Base-by-base conservation (phyloP, 805 yeast species). In the Kurtzmaniella cleridarum region DNA sequence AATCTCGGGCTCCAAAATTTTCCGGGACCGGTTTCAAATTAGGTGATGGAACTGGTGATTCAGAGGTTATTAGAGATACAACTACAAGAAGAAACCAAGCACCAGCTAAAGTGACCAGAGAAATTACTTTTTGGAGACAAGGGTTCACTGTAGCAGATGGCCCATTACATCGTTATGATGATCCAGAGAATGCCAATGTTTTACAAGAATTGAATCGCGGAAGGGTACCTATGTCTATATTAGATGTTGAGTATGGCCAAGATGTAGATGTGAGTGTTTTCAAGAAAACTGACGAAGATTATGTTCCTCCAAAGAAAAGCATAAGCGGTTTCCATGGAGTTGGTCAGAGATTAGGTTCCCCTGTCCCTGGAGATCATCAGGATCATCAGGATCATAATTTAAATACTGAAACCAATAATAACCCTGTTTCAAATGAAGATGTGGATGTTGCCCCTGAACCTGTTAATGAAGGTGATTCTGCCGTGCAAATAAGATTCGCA, bases 101-200 rank as follows among this genome's bases (percentile, higher is more conserved):
- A 34, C 69, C 69, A 5, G 41, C 46, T 30, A 80, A 78, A 42
- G 96, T 83, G 4, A 72, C 75, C 13, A 75, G 98, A 54, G 84
- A 84, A 32, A 83, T 93, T 45, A 87, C 95, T 0, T 91, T 93
- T 59, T 93, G 98, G 98, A 83, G 80, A 49, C 91, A 93, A 53
- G 98, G 98, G 1, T 93, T 93, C 63, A 87, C 88, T 45, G 89
- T 93, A 18, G 98, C 93, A 26, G 96, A 90, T 35, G 98, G 98
- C 2, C 77, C 78, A 17, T 71, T 93, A 40, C 82, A 76, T 58
- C 71, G 93, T 42, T 93, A 89, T 58, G 96, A 91, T 53, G 98
- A 93, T 58, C 96, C 96, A 5, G 79, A 75, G n/a, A 93, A 91
- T 57, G 81, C 81, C 35, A 75, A 73, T 32, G 84, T 86, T 47